Evolutionary conservation across 2,329 filamentous ascomycete genomes (phyloP), one percentile per base, ranked within the genome.

Genomic region (Fusarium illudens): DNA sequence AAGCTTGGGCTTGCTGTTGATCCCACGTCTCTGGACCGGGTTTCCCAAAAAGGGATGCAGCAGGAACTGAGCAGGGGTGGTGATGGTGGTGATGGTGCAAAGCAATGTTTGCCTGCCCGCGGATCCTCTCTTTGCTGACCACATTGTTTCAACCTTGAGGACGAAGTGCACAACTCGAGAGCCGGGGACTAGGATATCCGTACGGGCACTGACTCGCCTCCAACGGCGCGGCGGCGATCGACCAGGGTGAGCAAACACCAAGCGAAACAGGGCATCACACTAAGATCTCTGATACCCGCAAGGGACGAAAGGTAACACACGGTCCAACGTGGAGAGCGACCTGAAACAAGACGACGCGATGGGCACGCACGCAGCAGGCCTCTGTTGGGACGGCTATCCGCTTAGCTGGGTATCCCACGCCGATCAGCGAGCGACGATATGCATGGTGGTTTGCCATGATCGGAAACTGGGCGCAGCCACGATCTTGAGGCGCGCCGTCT

Each of bases 341-440:
- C 71, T 73, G 71, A 73, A 73, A 73, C 71, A 59, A 66, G 56
- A 64, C 53, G 60, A 71, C 58, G 60, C 61, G 54, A 62, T 70
- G 61, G 30, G 54, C 68, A 62, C 58, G 44, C 61, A 58, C 50
- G 57, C 56, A 57, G 55, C 37, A 62, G 51, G 33, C 44, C 60
- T 64, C 58, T 51, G 54, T 59, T 60, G 53, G 32, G 58, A 61
- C 39, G 62, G 49, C 33, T 39, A 61, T 32, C 51, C 54, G 57
- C 51, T 50, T 48, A 25, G 56, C 48, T 48, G 53, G 48, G 51
- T 58, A 53, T 34, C 51, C 64, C 39, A 42, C 20, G 58, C 48
- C 53, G 46, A 54, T 60, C 51, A 32, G 33, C 42, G 61, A 63
- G 48, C 52, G 20, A 20, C 15, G n/a, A 39, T 15, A 58, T 58